Evolutionary conservation across 768 basidiomycete genomes (phyloP), one percentile per base, ranked within the genome.

Genomic region (Leccinum sublutescens): DNA sequence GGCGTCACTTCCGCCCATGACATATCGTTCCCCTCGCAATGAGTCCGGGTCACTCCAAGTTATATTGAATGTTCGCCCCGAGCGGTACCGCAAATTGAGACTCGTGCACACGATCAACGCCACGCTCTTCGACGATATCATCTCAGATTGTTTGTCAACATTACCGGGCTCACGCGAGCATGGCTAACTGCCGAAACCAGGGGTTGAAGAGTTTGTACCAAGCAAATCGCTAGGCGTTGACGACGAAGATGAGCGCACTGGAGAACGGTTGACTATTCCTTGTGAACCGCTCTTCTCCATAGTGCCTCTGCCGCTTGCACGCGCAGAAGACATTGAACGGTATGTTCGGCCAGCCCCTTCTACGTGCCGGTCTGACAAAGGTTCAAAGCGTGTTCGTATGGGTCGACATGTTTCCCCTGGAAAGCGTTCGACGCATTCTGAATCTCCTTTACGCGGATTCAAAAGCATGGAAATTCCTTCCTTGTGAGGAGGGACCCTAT

Each of bases 81-180:
- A 83, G 55, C 60, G 69, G 10, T 82, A 81, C 71, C 77, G 86
- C 61, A 76, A 73, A 57, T 71, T 89, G n/a, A 81, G 83, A 64
- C 68, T 66, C 25, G 82, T 86, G 19, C 74, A 78, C 31, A 59
- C 61, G 9, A 66, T 82, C 55, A 55, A 69, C 14, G 60, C 71
- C 7, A 43, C 50, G 5, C 63, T 60, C 1, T 71, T 85, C 40
- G 62, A 70, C 38, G 66, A 74, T 19, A 61, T 68, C 15, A 71
- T 79, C 4, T 67, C 60, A 23, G 64, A 71, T 34, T 84, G 83
- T 83, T 60, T 29, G 79, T 71, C 4, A 52, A 19, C 19, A 45
- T 56, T 12, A 14, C 49, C 40, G 21, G 34, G 6, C 31, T 36
- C 33, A 43, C 23, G 34, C 9, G 36, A 29, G 21, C 43, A 48